These are phyloP conservation scores for Paxillus rubicundulus DNA, from an alignment of 768 basidiomycete genomes.

Conservation along the genomic window DNA sequence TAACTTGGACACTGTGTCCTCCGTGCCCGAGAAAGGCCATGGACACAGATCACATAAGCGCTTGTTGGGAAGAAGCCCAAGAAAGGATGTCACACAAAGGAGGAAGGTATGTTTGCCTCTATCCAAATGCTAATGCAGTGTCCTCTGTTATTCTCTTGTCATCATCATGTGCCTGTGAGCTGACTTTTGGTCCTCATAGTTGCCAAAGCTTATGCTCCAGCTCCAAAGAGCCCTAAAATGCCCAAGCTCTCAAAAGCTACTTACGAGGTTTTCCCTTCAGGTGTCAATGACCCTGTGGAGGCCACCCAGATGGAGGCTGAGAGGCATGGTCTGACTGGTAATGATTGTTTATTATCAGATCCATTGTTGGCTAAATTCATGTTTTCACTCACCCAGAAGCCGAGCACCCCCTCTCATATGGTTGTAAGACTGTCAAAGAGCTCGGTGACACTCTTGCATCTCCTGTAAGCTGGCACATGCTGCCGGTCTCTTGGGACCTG, in stretches of 20 bases:
- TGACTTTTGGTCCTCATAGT: neutral
- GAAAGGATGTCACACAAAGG: constrained; percentile 16
- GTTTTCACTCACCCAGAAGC: neutral
- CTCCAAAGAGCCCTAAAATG: constrained; percentile 6
- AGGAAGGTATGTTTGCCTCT: neutral
- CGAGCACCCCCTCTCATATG: constrained; percentile 17
- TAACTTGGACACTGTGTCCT: too few relatives aligned
- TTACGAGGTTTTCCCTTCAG: constrained; percentile 78
- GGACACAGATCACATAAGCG: constrained; percentile 12
- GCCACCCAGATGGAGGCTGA: constrained; percentile 32
- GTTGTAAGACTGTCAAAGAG: constrained; percentile 47
- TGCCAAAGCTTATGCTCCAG: constrained; percentile 7
- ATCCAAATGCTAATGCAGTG: too few relatives aligned
- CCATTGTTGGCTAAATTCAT: too few relatives aligned
- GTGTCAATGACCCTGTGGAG: constrained; percentile 78
- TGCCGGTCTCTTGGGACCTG: constrained; percentile 74
- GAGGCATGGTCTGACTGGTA: constrained; percentile 17
- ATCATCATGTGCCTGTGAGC: too few relatives aligned
- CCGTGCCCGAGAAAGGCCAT: too few relatives aligned
- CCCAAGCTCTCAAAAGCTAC: constrained; percentile 34
- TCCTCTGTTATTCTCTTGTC: too few relatives aligned
- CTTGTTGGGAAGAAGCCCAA: constrained; percentile 8
- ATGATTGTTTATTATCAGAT: neutral
- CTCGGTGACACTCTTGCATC: constrained; percentile 76
- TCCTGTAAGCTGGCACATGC: constrained; percentile 88